These are phyloP conservation scores for Amborella trichopoda DNA, from an alignment of 164 flowering plant species.

Conservation along the genomic window DNA sequence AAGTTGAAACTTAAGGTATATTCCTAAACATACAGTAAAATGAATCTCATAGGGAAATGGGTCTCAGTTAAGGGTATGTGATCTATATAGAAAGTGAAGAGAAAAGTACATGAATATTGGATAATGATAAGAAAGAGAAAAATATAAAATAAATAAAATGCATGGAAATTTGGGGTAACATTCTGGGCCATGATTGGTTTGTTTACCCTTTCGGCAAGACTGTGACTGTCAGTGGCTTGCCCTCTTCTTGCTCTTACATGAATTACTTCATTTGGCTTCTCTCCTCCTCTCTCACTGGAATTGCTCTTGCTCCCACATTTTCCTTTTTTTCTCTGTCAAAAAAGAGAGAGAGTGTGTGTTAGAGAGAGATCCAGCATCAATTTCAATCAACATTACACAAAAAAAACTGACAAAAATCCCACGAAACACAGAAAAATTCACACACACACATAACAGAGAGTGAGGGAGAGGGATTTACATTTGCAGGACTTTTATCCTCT, in stretches of 20 bases:
- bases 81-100: too few species aligned
- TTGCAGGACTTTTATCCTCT: conserved; percentile 19
- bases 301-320: conserved; percentile 3
- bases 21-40: too few species aligned
- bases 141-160: too few species aligned
- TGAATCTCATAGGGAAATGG: too few species aligned
- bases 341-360: too few species aligned
- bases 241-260: conserved; percentile 72
- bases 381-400: neutral
- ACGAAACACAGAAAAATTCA: neutral
- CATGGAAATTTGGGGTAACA: too few species aligned
- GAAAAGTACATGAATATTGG: too few species aligned
- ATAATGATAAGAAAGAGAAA: too few species aligned
- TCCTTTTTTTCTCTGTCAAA: conserved; percentile 26
- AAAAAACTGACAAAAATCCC: neutral
- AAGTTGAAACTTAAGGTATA: too few species aligned
- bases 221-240: conserved; percentile 69
- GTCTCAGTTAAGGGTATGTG: too few species aligned
- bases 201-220: conserved; percentile 73
- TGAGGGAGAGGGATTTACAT: neutral
- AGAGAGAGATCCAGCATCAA: conserved; percentile 20
- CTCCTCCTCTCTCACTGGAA: conserved; percentile 14
- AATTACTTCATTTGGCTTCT: conserved; percentile 44
- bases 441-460: neutral
- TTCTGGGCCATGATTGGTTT: too few species aligned